Base-by-base conservation (phyloP, 1,284 basidiomycete genomes). In the Polyporus tsugae region DNA sequence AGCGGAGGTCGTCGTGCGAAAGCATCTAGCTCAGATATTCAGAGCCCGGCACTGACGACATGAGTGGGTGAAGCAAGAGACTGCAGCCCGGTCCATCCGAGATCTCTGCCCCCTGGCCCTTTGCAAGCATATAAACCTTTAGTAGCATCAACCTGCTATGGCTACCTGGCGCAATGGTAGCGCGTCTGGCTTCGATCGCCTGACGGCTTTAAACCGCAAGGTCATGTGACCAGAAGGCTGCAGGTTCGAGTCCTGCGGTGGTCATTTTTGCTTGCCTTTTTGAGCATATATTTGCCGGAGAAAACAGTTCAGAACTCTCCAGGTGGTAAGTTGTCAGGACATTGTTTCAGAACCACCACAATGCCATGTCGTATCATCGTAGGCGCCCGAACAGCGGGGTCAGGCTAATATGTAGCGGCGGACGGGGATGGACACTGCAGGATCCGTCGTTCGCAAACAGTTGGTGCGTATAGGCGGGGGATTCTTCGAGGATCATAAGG, bases 221-320 rank as follows among this genome's bases (percentile, higher is more conserved):
- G 44, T 22, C 25, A 19, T 6, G 63, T 59, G 13, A 92, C 88
- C 90, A 91, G 90, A 90, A 91, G 90, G 90, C 89, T 91, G 90
- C 89, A 91, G 91, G 91, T 93, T 93, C 91, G 91, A 93, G 90
- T 91, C 91, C 89, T 91, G 90, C 90, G 87, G 89, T 89, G 88
- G 89, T 89, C 87, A 89, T 80, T 76, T 76, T 81, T 77, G 81
- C n/a, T 19, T 3, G n/a, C n/a, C 7, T 2, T n/a, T n/a, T 22
- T 22, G 1, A 2, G 6, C 44, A 1, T n/a, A 4, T 22, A 0
- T 46, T 22, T n/a, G 2, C 2, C 2, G 5, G n/a, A 22, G n/a
- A n/a, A 10, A 46, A n/a, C 44, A n/a, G 1, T 22, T 22, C 6
- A 22, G 44, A 9, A 6, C 4, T 9, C 22, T 46, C 10, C 29